These are phyloP conservation scores for Lactarius indigo DNA, from an alignment of 768 basidiomycete genomes.

Conservation along the genomic window DNA sequence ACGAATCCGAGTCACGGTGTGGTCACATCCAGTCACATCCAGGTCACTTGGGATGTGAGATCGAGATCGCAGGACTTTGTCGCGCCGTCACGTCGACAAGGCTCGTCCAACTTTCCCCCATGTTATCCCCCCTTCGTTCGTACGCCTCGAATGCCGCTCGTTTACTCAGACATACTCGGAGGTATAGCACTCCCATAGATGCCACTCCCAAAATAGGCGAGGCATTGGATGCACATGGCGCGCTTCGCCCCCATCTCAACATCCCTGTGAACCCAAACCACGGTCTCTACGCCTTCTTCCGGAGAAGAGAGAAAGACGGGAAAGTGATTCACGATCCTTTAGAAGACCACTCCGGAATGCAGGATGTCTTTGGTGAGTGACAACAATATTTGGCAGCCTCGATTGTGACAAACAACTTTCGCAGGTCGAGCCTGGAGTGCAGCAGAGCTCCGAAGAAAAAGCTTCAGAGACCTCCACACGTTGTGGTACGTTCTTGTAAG, in stretches of 20 bases:
- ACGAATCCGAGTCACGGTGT: background rate
- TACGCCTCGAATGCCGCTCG: constrained; percentile 3
- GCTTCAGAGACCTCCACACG: constrained; percentile 89
- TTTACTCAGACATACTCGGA: background rate
- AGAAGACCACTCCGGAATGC: constrained; percentile 32
- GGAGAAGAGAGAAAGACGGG: constrained; percentile 49
- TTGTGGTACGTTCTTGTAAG: constrained; percentile 90
- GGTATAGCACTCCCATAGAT: constrained; percentile 22
- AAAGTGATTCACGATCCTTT: constrained; percentile 52
- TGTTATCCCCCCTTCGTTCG: constrained; percentile 21
- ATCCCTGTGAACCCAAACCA: constrained; percentile 55
- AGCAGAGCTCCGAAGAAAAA: constrained; percentile 83
- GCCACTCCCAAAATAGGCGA: background rate
- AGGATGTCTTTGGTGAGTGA: constrained; percentile 39
- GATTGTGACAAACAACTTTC: constrained; percentile 1
- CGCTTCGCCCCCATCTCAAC: constrained; percentile 42
- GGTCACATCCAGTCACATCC: background rate
- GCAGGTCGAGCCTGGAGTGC: constrained; percentile 89
- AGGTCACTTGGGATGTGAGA: background rate
- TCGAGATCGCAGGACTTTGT: background rate
- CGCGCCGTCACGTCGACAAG: background rate
- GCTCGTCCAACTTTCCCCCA: background rate
- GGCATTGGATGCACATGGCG: constrained; percentile 23
- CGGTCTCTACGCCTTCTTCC: constrained; percentile 76
- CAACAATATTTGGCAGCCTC: constrained; percentile 23